Evolutionary conservation across 1,139 yeast genomes (phyloP), one percentile per base, ranked within the genome.

Genomic region (Kodamaea alishanica): DNA sequence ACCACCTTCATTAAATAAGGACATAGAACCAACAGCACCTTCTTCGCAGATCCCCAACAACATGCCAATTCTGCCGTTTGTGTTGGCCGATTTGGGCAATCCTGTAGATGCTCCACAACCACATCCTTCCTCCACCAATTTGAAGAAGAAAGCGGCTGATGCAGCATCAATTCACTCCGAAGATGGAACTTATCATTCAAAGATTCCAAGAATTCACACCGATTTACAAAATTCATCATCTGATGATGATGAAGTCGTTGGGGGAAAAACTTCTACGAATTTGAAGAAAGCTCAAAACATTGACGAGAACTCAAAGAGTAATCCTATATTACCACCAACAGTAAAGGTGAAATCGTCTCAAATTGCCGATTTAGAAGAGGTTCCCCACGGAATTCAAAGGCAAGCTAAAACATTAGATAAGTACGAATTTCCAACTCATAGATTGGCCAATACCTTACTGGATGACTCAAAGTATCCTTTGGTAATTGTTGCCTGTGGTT

Each of bases 401-500:
- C 98, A 92, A 60, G 92, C 97, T 0, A 77, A 77, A 47, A 67
- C 63, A 4, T 63, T 89, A 26, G 75, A 74, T 7, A 73, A 78
- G 34, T 92, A 92, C 63, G 63, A 67, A 40, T 92, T 92, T 61
- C 97, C 98, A 1, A 76, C 84, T 1, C 97, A 92, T 62, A 70
- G 97, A 45, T 70, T 92, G 41, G 84, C 89, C 25, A 78, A 81
- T 26, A 75, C 75, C 36, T 65, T 92, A 56, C 67, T 78, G 44
- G 95, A 89, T 53, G 80, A 85, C 41, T 70, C 82, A 44, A 90
- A 90, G 62, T 76, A 82, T 48, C 98, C 99, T 1, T 71, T 92
- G 48, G 97, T 92, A 10, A 77, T 92, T 41, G 97, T 92, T 24
- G 97, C 98, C 2, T 92, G 98, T 63, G 98, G 99, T 5, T 88